Evolutionary conservation across 225 moss, liverwort and hornwort genomes (phyloP), one percentile per base, ranked within the genome.

Genomic region (Marchantia paleacea): DNA sequence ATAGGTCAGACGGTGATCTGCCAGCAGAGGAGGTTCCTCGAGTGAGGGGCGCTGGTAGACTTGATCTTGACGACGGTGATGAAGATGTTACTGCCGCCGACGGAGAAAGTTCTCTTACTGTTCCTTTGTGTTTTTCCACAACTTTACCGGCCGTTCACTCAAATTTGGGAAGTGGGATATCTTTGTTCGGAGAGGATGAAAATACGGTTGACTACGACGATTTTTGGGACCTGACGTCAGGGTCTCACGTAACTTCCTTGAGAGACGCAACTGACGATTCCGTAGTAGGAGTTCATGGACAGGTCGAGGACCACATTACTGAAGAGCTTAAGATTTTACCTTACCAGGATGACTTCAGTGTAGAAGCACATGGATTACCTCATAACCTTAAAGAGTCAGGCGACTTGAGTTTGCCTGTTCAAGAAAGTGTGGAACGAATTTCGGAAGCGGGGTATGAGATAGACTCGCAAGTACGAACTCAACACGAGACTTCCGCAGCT

Each of bases 41-140:
- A 78, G 89, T 89, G 22, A 87, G 85, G 77, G 93, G 91, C 75
- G 82, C 87, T 77, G 85, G 91, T 67, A 89, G 89, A 81, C 91
- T 88, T 78, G 91, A 95, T 74, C 77, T 91, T 81, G 91, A 93
- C 80, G 91, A 90, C 69, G 52, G n/a, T 53, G 73, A 73, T 73
- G 88, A 91, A 81, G 85, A 88, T 16, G 24, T 68, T 8, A 69
- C 51, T 55, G 62, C 69, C 76, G 82, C 74, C 52, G 90, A 90
- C 81, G 82, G 80, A 89, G 87, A 71, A 70, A 88, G 84, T 66
- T 30, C 84, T 77, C 83, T 82, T 61, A 86, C 90, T n/a, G 47
- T 10, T 52, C 55, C 78, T 25, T 53, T 67, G 48, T 20, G 62
- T 4, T 14, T 10, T 55, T 24, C 12, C 55, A 76, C n/a, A 71